A percentile compares a stretch with the other conserved stretches of the same genome.
These are phyloP conservation scores for Schwanniomyces occidentalis DNA, from an alignment of 805 yeast species.

Conservation along the genomic window DNA sequence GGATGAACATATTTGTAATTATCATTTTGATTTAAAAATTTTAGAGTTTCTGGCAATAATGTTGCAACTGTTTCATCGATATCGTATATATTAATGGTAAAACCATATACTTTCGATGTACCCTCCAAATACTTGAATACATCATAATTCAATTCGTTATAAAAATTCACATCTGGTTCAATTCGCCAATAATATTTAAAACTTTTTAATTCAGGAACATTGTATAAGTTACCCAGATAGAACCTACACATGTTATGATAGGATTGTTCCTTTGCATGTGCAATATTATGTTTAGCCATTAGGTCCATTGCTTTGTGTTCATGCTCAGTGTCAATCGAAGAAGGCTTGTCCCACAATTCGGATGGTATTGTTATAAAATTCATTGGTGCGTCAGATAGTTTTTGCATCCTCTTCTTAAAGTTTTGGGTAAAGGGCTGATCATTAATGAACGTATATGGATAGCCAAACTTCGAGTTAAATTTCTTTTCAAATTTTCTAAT, in stretches of 20 bases:
- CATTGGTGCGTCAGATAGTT: slow-evolving; percentile 30
- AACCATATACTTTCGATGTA: slow-evolving; percentile 72
- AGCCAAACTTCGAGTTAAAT: slow-evolving; percentile 69
- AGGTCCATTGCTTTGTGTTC: slow-evolving; percentile 42
- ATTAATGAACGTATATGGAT: slow-evolving; percentile 80
- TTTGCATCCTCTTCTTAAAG: slow-evolving; percentile 50
- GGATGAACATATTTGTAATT: slow-evolving; percentile 52
- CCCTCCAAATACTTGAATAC: slow-evolving; percentile 72
- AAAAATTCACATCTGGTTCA: slow-evolving; percentile 72
- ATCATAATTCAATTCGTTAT: slow-evolving; percentile 71
- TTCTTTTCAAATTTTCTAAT: slow-evolving; percentile 60
- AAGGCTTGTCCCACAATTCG: slow-evolving; percentile 61
- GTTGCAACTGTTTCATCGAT: slow-evolving; percentile 61
- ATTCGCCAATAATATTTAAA: slow-evolving; percentile 78
- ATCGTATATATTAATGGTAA: slow-evolving; percentile 68
- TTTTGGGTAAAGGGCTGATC: slow-evolving; percentile 62
- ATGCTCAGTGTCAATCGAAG: slow-evolving; percentile 47
- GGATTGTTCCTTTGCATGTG: slow-evolving; percentile 60
- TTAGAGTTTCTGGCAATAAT: slow-evolving; percentile 69
- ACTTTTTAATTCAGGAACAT: slow-evolving; percentile 60
- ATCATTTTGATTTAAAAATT: slow-evolving; percentile 56
- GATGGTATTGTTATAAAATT: slow-evolving; percentile 42
- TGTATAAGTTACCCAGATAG: slow-evolving; percentile 63
- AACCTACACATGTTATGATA: slow-evolving; percentile 88
- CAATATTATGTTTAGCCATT: slow-evolving; percentile 46